A percentile compares a stretch with the other conserved stretches of the same genome.
Conservation (phyloP, 257 asterid species). For the Phtheirospermum japonicum region DNA sequence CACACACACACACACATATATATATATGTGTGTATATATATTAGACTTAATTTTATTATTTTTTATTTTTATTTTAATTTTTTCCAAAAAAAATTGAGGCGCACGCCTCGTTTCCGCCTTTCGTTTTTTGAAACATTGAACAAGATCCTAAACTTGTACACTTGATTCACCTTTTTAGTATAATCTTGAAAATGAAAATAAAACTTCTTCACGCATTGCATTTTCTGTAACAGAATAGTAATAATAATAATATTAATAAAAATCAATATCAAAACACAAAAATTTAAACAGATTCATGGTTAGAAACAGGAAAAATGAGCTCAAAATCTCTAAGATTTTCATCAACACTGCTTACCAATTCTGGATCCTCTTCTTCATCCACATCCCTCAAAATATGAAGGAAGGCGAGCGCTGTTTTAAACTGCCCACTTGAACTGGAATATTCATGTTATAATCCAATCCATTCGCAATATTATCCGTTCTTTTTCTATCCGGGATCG, state of each 20-base stretch:
- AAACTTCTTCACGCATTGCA: conserved; percentile 95
- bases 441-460: conserved; percentile 36
- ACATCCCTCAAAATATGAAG: conserved; percentile 79
- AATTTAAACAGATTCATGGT: background rate
- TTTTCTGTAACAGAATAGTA: conserved; percentile 60
- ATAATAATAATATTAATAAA: no score
- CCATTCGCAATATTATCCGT: conserved; percentile 44
- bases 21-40: no score
- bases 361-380: conserved; percentile 90
- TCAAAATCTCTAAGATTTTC: conserved; percentile 31
- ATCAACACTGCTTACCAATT: conserved; percentile 45
- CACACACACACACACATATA: no score
- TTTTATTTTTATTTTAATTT: no score
- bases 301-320: conserved; percentile 9
- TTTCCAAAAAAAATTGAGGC: no score
- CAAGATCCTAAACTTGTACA: no score
- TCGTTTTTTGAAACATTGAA: no score
- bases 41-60: no score
- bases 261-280: background rate
- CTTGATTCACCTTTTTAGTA: no score
- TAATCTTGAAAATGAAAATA: conserved; percentile 96
- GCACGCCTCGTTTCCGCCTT: no score
- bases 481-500: conserved; percentile 44
- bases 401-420: conserved; percentile 92
- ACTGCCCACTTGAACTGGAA: conserved; percentile 61